These are phyloP conservation scores for Dacryopinax primogenitus DNA, from an alignment of 768 basidiomycete species.

Conservation along the genomic window DNA sequence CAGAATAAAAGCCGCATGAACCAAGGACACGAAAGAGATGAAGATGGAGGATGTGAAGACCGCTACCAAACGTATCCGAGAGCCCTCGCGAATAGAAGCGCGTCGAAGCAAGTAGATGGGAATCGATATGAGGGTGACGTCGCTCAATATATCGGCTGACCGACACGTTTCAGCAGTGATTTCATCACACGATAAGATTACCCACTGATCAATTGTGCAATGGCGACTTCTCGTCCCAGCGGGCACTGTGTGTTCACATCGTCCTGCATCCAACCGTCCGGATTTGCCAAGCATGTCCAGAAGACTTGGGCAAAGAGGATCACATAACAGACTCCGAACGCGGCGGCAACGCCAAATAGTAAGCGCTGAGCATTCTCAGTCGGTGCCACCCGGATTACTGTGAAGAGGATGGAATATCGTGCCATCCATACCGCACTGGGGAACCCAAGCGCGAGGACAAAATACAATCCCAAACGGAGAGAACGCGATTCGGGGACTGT, in stretches of 20 bases:
- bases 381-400: conserved; percentile 41
- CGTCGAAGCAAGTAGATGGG: conserved; percentile 37
- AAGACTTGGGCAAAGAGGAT: conserved; percentile 36
- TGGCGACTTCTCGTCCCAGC: conserved; percentile 36
- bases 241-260: conserved; percentile 30
- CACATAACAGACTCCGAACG: conserved; percentile 26
- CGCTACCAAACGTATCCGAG: conserved; percentile 34
- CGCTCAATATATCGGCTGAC: conserved; percentile 38
- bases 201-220: conserved; percentile 43
- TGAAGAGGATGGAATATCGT: conserved; percentile 42
- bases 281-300: conserved; percentile 33
- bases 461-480: neutral
- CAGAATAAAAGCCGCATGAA: conserved; percentile 36
- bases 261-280: conserved; percentile 30
- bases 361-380: conserved; percentile 19
- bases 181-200: conserved; percentile 12
- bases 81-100: conserved; percentile 31
- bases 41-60: conserved; percentile 45
- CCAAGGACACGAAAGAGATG: conserved; percentile 34
- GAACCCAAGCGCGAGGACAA: neutral
- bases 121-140: conserved; percentile 34
- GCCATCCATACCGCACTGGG: conserved; percentile 19
- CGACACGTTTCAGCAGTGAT: neutral
- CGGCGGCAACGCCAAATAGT: conserved; percentile 16
- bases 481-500: neutral